Evolutionary conservation across 495 filamentous ascomycete species (phyloP).

Genomic region (Hypoxylon cercidicola): DNA sequence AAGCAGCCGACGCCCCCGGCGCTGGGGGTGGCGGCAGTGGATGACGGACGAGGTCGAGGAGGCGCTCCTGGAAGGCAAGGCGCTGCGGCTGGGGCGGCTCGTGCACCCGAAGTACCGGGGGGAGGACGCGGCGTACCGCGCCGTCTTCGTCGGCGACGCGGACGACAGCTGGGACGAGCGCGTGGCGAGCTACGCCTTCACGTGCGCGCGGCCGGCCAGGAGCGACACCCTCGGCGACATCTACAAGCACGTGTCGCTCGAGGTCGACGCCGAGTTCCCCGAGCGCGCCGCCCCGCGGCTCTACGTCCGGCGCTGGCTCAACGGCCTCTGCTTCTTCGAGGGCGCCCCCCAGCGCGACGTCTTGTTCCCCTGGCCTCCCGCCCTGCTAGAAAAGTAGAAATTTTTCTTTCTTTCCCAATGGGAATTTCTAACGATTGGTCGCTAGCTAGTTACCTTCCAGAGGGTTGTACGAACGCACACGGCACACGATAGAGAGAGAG

Average conservation of each 20-base stretch:
- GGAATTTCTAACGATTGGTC: background rate
- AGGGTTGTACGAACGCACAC: background rate
- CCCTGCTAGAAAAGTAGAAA: constrained; percentile 26
- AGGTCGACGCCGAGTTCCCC: constrained; percentile 41
- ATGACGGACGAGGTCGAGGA: constrained; percentile 40
- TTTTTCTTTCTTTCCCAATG: background rate
- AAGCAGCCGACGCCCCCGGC: background rate
- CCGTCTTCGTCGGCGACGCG: constrained; percentile 42
- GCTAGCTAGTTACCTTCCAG: too few species aligned
- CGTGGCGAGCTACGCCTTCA: constrained; percentile 38
- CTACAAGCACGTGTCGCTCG: constrained; percentile 46
- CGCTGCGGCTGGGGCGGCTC: constrained; percentile 42
- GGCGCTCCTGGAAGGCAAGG: constrained; percentile 41
- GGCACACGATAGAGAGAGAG: too few species aligned
- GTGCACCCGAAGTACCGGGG: constrained; percentile 23
- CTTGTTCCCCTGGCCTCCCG: constrained; percentile 46
- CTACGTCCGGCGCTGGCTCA: constrained; percentile 46
- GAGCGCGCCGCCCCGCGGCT: constrained; percentile 29
- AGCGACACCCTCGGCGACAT: constrained; percentile 15
- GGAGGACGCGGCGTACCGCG: constrained; percentile 22
- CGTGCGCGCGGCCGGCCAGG: constrained; percentile 16
- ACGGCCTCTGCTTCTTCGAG: constrained; percentile 43
- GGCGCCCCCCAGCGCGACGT: constrained; percentile 18
- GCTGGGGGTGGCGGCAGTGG: constrained; percentile 25
- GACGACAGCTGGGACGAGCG: constrained; percentile 35